Evolutionary conservation across 2,329 filamentous ascomycete genomes (phyloP).

Genomic region (Hyphodiscus sp.): DNA sequence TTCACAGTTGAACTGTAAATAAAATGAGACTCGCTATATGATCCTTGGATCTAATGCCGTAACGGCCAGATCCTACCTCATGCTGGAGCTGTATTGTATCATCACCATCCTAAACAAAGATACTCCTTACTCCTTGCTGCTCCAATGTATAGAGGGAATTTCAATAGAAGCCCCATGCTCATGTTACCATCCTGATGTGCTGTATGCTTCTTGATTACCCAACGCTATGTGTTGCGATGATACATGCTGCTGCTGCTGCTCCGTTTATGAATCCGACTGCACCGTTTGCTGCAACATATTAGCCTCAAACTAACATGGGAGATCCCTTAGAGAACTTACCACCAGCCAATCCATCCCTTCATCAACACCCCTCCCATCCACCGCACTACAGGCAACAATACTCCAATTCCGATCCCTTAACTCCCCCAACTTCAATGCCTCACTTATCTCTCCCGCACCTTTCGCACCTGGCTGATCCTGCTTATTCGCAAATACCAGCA

Average conservation of each 20-base stretch:
- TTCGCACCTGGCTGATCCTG: slow-evolving; percentile 97
- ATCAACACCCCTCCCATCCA: slow-evolving; percentile 88
- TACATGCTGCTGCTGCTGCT: slow-evolving; percentile 13
- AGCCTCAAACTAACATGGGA: slow-evolving; percentile 3
- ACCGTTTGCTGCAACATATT: slow-evolving; percentile 29
- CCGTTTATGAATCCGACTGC: slow-evolving; percentile 27
- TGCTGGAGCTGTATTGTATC: background rate
- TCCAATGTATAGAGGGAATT: background rate
- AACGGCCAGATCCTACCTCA: background rate
- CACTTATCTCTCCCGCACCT: slow-evolving; percentile 92
- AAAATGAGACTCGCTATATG: background rate
- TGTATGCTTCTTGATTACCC: background rate
- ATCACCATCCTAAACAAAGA: background rate
- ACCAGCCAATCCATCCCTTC: slow-evolving; percentile 99
- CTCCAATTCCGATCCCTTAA: slow-evolving; percentile 97
- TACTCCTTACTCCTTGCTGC: background rate
- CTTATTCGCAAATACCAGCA: slow-evolving; percentile 97
- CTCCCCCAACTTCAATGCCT: slow-evolving; percentile 83
- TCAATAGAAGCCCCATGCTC: background rate
- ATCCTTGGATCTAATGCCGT: background rate
- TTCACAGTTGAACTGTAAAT: background rate
- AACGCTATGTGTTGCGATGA: slow-evolving; percentile 10
- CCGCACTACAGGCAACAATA: slow-evolving; percentile 94
- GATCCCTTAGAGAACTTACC: slow-evolving; percentile 17
- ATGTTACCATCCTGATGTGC: background rate